phyloP scores from a whole-genome alignment of 2,329 filamentous ascomycete genomes.

The Calonectria naviculata region DNA sequence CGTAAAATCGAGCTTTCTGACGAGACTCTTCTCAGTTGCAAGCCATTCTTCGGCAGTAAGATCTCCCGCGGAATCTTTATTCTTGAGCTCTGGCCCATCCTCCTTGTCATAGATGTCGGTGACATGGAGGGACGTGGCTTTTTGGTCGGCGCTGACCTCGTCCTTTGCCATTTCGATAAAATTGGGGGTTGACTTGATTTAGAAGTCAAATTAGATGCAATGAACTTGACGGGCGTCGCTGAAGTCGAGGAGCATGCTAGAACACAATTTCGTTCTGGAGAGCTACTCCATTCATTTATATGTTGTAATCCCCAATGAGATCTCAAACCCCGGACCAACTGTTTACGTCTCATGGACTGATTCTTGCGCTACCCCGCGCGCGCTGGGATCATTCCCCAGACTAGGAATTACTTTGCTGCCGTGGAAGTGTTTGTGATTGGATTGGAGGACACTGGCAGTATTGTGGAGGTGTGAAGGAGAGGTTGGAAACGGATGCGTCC shows the following conservation, averaged over 20 bases:
- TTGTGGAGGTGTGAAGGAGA: not conserved
- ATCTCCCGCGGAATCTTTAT: not conserved
- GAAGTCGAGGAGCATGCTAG: not conserved
- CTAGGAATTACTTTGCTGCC: not conserved
- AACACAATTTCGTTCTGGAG: not conserved
- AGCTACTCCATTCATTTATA: not conserved
- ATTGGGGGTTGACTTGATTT: not conserved
- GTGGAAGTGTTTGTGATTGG: not conserved
- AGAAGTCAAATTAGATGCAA: not conserved
- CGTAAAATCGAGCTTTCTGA: constrained; percentile 39
- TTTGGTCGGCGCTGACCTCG: not conserved
- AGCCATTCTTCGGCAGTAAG: not conserved
- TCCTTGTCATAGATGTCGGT: not conserved
- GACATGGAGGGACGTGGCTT: not conserved
- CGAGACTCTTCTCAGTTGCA: constrained; percentile 30
- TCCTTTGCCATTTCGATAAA: constrained; percentile 3
- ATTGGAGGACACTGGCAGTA: not conserved
- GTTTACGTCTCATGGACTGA: not conserved
- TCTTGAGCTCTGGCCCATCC: not conserved
- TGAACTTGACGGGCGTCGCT: not conserved
- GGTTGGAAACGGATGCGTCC: not conserved
- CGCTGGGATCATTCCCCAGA: not conserved
- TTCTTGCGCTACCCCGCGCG: not conserved
- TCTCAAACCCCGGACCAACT: not conserved
- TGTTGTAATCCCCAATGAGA: not conserved